Evolutionary conservation across 768 basidiomycete genomes (phyloP), one percentile per base, ranked within the genome.

Genomic region (Boletellus emodensis): DNA sequence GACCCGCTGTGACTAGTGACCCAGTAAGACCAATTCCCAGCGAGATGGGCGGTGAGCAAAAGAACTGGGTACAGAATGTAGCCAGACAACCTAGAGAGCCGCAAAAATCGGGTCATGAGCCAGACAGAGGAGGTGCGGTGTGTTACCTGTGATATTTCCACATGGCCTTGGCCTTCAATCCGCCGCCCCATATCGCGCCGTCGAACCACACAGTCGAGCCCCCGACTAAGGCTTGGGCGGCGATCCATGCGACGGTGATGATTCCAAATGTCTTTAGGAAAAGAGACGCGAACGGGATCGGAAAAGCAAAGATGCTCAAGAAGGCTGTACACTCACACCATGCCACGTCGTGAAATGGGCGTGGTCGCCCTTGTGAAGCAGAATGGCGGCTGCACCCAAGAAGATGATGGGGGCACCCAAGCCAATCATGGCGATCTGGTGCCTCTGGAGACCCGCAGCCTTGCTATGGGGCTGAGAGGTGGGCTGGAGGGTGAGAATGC

Each of bases 101-200:
- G 7, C 33, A 38, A 53, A 40, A n/a, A 46, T 28, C 33, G 51
- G 30, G 11, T 30, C 9, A 30, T 9, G 30, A 30, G 30, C 30
- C 30, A 30, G 30, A 30, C 30, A 44, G 45, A 43, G 24, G 37
- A 51, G n/a, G 38, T 18, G 17, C 40, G 3, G 20, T 66, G 37
- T 22, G 4, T 52, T 53, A 83, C 85, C 90, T 72, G 60, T 94
- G 90, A 56, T 89, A 92, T 63, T 91, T 93, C 85, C 90, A 93
- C 17, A 91, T 51, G 1, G 71, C 64, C 64, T 88, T 92, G 13
- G 89, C 87, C 62, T 79, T 84, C 39, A 72, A 65, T 13, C 79
- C 82, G 1, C 89, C 87, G 5, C 90, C 88, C 61, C 91, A 87
- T 0, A 74, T 72, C 14, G 73, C 74, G 11, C 90, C 90, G 7